Evolutionary conservation across 805 yeast species (phyloP).

Genomic region (Schwanniomyces yamadae): DNA sequence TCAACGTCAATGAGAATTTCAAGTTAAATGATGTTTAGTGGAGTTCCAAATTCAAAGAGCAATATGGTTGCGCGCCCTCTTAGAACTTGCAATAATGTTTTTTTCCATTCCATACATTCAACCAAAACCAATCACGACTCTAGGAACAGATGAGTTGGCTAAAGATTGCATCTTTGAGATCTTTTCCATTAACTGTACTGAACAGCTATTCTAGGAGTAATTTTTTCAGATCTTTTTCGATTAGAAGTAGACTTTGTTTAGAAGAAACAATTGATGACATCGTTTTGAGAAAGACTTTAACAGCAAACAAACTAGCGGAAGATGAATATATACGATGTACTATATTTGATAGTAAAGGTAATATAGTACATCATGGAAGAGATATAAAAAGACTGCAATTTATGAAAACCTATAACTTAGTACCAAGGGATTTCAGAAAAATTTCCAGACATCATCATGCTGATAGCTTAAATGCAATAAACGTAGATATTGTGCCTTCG

Average conservation of each 20-base stretch:
- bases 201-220: not conserved
- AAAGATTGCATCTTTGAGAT: too few species aligned
- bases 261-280: slow-evolving; percentile 12
- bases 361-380: slow-evolving; percentile 43
- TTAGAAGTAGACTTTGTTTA: not conserved
- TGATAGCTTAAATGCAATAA: slow-evolving; percentile 16
- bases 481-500: slow-evolving; percentile 56
- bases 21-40: too few species aligned
- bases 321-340: slow-evolving; percentile 46
- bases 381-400: slow-evolving; percentile 45
- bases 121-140: too few species aligned
- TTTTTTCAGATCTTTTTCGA: not conserved
- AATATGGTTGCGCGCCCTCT: too few species aligned
- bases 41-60: too few species aligned
- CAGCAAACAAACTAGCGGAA: slow-evolving; percentile 17
- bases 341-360: slow-evolving; percentile 47
- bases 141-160: too few species aligned
- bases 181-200: too few species aligned
- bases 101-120: too few species aligned
- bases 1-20: too few species aligned
- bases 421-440: slow-evolving; percentile 61
- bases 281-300: slow-evolving; percentile 19
- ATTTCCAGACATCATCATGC: slow-evolving; percentile 32
- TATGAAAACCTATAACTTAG: slow-evolving; percentile 44
- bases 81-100: too few species aligned